Evolutionary conservation across 2,329 filamentous ascomycete species (phyloP).

Genomic region (Elsinoe fawcettii): DNA sequence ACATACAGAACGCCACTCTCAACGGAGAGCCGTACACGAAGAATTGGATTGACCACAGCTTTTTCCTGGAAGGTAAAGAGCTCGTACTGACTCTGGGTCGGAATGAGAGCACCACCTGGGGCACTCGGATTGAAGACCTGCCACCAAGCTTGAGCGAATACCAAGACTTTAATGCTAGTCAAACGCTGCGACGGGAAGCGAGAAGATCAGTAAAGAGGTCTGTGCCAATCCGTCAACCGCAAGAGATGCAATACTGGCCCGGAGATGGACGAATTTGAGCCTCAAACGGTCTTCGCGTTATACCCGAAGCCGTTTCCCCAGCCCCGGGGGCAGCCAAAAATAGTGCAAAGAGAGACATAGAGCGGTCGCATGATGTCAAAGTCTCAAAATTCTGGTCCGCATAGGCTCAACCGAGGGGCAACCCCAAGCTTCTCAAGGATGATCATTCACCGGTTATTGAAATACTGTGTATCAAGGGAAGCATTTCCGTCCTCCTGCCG

Average conservation of each 20-base stretch:
- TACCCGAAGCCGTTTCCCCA: background rate
- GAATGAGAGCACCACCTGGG: conserved; percentile 37
- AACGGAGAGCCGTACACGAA: conserved; percentile 36
- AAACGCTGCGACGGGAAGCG: background rate
- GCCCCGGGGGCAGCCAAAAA: background rate
- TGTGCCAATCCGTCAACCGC: background rate
- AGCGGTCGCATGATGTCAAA: background rate
- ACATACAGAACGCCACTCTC: conserved; percentile 38
- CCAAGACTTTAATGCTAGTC: background rate
- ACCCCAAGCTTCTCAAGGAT: background rate
- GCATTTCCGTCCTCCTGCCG: too few relatives aligned
- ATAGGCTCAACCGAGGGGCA: background rate
- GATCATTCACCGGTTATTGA: background rate
- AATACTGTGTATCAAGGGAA: background rate
- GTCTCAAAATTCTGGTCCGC: background rate
- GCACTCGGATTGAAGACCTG: conserved; percentile 35
- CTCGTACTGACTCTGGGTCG: conserved; percentile 37
- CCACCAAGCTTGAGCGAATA: conserved; percentile 31
- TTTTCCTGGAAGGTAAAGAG: conserved; percentile 38
- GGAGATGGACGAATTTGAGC: background rate
- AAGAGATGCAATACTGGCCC: background rate
- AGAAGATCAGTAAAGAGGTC: background rate
- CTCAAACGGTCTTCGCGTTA: background rate
- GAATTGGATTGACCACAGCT: conserved; percentile 40
- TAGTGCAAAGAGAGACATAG: background rate